Evolutionary conservation across 2,329 filamentous ascomycete species (phyloP).

Genomic region (Aspergillus tanneri): DNA sequence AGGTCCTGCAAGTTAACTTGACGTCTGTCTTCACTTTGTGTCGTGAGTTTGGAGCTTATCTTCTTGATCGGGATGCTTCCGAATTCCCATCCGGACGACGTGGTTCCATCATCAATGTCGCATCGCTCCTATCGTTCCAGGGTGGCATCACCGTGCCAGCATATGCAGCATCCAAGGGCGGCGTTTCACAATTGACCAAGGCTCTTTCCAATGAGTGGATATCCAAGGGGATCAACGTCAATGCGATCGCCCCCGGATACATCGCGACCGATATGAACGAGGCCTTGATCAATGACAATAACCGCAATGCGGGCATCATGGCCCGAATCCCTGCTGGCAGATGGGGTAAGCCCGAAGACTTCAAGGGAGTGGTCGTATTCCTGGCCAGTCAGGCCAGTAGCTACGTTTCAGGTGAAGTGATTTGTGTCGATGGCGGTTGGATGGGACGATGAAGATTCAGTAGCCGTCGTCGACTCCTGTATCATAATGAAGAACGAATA

Average conservation of each 20-base stretch:
- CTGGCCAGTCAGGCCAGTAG: constrained; percentile 72
- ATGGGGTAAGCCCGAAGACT: constrained; percentile 83
- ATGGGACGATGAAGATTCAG: constrained; percentile 70
- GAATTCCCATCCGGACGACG: constrained; percentile 44
- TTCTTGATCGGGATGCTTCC: constrained; percentile 32
- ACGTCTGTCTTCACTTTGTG: constrained; percentile 65
- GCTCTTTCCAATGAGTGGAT: constrained; percentile 85
- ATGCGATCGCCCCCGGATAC: constrained; percentile 86
- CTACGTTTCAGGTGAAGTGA: constrained; percentile 78
- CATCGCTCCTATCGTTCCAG: constrained; percentile 76
- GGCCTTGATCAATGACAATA: constrained; percentile 71
- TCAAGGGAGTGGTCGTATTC: constrained; percentile 78
- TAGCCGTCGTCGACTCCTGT: not conserved
- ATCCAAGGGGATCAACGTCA: constrained; percentile 73
- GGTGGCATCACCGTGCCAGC: constrained; percentile 85
- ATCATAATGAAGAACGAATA: not conserved
- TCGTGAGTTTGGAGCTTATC: constrained; percentile 37
- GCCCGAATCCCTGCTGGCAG: constrained; percentile 78
- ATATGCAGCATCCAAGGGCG: constrained; percentile 83
- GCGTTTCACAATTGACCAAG: constrained; percentile 80
- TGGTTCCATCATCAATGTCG: constrained; percentile 73
- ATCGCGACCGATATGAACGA: constrained; percentile 94
- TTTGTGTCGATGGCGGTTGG: constrained; percentile 89
- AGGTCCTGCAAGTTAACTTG: constrained; percentile 84
- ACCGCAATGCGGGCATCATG: constrained; percentile 70